A percentile compares a stretch with the other conserved stretches of the same genome.
Conservation (phyloP, 1,284 basidiomycete species). For the Chalciporus sp. region DNA sequence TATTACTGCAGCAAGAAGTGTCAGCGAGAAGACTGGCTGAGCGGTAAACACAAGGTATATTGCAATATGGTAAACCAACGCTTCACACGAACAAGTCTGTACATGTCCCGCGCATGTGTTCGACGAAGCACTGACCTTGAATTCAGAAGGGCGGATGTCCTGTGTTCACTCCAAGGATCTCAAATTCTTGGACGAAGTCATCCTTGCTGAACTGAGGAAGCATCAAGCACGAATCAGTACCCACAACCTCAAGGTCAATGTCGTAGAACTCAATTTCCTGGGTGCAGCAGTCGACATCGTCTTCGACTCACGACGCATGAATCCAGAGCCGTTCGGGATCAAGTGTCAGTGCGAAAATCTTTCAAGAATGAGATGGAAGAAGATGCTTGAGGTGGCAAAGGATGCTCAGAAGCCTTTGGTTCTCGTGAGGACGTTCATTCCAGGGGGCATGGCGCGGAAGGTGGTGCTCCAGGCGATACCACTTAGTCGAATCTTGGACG, state of each 20-base stretch:
- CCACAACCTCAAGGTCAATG: conserved; percentile 21
- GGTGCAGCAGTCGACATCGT: conserved; percentile 7
- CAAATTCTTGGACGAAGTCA: conserved; percentile 28
- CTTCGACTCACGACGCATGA: conserved; percentile 26
- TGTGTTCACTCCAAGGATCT: conserved; percentile 26
- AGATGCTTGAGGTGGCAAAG: conserved; percentile 19
- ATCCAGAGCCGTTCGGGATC: conserved; percentile 26
- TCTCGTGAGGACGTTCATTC: conserved; percentile 31
- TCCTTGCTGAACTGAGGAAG: conserved; percentile 30
- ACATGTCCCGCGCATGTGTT: neutral
- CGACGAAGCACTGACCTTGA: neutral
- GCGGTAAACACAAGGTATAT: conserved; percentile 31
- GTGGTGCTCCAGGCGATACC: conserved; percentile 32
- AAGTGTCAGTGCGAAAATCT: conserved; percentile 28
- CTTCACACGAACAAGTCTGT: conserved; percentile 21
- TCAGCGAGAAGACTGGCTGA: conserved; percentile 29
- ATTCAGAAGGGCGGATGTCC: conserved; percentile 25
- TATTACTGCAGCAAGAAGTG: conserved; percentile 30
- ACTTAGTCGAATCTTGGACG: conserved; percentile 13
- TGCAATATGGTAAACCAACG: conserved; percentile 25
- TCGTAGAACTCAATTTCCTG: conserved; percentile 31
- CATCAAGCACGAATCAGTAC: conserved; percentile 13
- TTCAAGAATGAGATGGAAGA: conserved; percentile 28
- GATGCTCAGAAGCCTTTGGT: conserved; percentile 17
- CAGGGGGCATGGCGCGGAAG: conserved; percentile 31